Conservation (phyloP, 164 flowering plant genomes). For the Santalum album region DNA sequence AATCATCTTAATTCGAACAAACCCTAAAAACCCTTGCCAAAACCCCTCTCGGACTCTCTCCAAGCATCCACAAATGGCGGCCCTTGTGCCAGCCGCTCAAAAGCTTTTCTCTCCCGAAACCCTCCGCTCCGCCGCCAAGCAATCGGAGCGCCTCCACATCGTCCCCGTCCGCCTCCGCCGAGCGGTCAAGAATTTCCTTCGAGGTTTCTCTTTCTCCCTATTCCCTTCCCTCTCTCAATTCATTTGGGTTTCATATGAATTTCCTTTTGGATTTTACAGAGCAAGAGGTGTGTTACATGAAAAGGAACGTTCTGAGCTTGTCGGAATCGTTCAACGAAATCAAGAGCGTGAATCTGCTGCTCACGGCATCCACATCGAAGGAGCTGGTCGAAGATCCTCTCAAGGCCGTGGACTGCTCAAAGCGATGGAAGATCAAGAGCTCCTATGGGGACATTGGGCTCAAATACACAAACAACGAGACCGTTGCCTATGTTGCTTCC, state of each 20-base stretch:
- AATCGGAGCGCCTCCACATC: constrained; percentile 46
- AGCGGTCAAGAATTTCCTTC: constrained; percentile 66
- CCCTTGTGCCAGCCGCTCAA: constrained; percentile 35
- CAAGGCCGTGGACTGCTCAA: constrained; percentile 38
- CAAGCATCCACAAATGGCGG: constrained; percentile 32
- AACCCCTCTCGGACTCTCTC: too few species aligned
- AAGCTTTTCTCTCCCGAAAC: constrained; percentile 63
- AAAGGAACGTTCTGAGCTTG: constrained; percentile 66
- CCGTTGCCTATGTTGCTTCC: constrained; percentile 85
- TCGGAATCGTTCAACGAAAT: constrained; percentile 61
- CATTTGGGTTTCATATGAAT: too few species aligned
- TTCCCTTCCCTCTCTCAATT: neutral
- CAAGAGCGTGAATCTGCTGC: constrained; percentile 46
- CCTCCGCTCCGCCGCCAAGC: constrained; percentile 68
- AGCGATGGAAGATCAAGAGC: constrained; percentile 83
- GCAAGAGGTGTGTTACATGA: constrained; percentile 62
- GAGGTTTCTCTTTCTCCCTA: constrained; percentile 30
- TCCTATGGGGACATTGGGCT: constrained; percentile 80
- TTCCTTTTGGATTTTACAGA: constrained; percentile 29
- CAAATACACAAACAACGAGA: constrained; percentile 63
- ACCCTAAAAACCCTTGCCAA: too few species aligned
- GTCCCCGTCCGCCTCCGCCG: constrained; percentile 79
- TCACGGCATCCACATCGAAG: constrained; percentile 40
- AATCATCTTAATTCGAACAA: too few species aligned
- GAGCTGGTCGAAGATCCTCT: constrained; percentile 73